Base-by-base conservation (phyloP, 2,329 filamentous ascomycete species). In the Alternaria sp. region DNA sequence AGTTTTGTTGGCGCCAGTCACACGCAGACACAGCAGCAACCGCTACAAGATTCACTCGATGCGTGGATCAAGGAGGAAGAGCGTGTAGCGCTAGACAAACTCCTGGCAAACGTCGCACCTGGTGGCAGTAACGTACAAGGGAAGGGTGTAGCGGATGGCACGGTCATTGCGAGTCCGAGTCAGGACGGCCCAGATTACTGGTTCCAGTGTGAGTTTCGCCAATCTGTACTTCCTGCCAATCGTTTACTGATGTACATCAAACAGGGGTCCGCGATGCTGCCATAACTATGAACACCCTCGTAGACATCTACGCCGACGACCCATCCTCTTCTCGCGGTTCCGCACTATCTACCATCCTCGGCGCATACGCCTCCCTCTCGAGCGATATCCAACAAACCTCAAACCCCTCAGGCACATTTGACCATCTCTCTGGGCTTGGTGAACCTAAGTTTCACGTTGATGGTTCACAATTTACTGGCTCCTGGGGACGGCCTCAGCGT, bases 401-500 rank as follows among this genome's bases (percentile, higher is more conserved):
- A 28, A 79, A 78, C 58, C 77, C 76, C 2, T 78, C 76, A 7
- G 77, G 77, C 29, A 61, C 61, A 21, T 78, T 77, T 48, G 60
- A 67, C 24, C 69, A 77, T 51, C 72, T 79, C 3, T 71, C 71
- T 7, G 72, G 73, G 3, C 75, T 82, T 3, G 80, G 80, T 17
- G 80, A 82, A 51, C 80, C 80, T 4, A 78, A 80, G 54, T 80
- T 81, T 45, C 67, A 78, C 24, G 75, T 73, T 26, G 67, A 79
- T 61, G 72, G 78, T 39, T 62, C 78, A 48, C 63, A 76, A 3
- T 78, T 77, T 49, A 71, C 66, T 28, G 72, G 67, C 10, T 72
- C 74, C 8, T 81, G 79, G 79, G 79, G 78, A 23, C 72, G 79
- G 0, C 80, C 80, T 2, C 79, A 81, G 61, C 74, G 78, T 14